A percentile compares a stretch with the other conserved stretches of the same genome.
Evolutionary conservation across 192 early-diverging fungal genomes (phyloP).

Genomic region (Backusella mclennaniae): DNA sequence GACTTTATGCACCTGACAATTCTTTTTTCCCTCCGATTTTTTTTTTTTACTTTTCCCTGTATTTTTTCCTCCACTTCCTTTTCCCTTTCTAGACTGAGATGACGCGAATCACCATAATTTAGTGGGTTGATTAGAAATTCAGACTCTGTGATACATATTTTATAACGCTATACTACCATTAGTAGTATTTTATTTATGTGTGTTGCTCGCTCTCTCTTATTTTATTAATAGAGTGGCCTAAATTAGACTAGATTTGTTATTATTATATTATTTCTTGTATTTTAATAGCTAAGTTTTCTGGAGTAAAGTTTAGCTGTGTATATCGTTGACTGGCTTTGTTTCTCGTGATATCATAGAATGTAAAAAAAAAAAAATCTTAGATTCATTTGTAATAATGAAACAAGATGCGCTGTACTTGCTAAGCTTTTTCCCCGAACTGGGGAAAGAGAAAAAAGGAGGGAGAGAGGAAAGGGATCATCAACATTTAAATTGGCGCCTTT

Average conservation of each 20-base stretch:
- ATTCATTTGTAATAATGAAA: conserved; percentile 1
- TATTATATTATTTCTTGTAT: background rate
- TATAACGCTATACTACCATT: background rate
- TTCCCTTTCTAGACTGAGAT: conserved; percentile 2
- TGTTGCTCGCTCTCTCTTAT: too few relatives aligned
- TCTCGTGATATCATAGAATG: background rate
- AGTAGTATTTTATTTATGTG: background rate
- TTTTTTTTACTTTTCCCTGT: background rate
- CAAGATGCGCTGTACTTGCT: background rate
- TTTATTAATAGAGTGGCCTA: background rate
- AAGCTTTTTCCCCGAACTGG: background rate
- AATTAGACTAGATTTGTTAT: background rate
- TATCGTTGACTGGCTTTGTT: background rate
- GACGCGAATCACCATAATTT: conserved; percentile 4
- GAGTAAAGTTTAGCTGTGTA: background rate
- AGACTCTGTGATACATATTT: background rate
- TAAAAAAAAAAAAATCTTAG: background rate
- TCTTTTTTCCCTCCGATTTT: background rate
- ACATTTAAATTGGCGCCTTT: background rate
- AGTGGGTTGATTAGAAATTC: background rate
- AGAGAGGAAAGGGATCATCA: background rate
- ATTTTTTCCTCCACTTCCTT: background rate
- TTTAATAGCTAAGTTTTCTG: background rate
- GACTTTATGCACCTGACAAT: conserved; percentile 8
- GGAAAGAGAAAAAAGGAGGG: background rate